A percentile compares a stretch with the other conserved stretches of the same genome.
These are phyloP conservation scores for Pistacia integerrima DNA, from an alignment of 345 rosid genomes.

Conservation along the genomic window DNA sequence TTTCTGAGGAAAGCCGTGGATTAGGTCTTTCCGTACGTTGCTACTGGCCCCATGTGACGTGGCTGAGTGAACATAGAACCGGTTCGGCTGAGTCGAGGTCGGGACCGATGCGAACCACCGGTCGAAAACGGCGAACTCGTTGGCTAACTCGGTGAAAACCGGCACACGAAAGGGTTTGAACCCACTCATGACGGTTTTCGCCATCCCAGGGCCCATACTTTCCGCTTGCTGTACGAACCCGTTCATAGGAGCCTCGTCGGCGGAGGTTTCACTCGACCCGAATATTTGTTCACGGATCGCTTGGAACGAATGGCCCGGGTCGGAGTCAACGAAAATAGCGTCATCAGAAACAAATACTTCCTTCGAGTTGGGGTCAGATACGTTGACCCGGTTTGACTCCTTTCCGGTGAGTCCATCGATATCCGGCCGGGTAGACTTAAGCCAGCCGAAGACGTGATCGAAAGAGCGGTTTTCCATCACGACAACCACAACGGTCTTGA, in stretches of 20 bases:
- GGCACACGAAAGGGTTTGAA: conserved; percentile 72
- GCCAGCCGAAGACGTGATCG: conserved; percentile 96
- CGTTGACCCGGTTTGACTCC: conserved; percentile 66
- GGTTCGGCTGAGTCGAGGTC: conserved; percentile 97
- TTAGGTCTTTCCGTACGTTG: conserved; percentile 82
- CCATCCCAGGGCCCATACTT: conserved; percentile 62
- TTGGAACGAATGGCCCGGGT: conserved; percentile 98
- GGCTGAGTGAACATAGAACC: conserved; percentile 96
- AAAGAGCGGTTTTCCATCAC: conserved; percentile 99
- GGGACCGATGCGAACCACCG: conserved; percentile 99
- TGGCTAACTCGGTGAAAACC: conserved; percentile 75
- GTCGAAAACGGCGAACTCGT: conserved; percentile 89
- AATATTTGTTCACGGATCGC: conserved; percentile 96
- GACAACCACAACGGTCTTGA: conserved; percentile 84
- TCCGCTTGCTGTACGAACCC: conserved; percentile 91
- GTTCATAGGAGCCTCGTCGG: conserved; percentile 71
- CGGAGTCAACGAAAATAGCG: conserved; percentile 82
- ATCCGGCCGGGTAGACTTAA: conserved; percentile 82
- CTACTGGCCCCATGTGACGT: conserved; percentile 92
- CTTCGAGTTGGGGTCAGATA: conserved; percentile 58
- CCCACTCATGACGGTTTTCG: conserved; percentile 82
- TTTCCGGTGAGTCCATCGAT: conserved; percentile 79
- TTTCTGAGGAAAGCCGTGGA: conserved; percentile 88
- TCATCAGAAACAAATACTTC: conserved; percentile 68
- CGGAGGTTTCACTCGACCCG: conserved; percentile 61